A percentile compares a stretch with the other conserved stretches of the same genome.
Evolutionary conservation across 1,139 yeast genomes (phyloP).

Genomic region (Debaryomyces singareniensis): DNA sequence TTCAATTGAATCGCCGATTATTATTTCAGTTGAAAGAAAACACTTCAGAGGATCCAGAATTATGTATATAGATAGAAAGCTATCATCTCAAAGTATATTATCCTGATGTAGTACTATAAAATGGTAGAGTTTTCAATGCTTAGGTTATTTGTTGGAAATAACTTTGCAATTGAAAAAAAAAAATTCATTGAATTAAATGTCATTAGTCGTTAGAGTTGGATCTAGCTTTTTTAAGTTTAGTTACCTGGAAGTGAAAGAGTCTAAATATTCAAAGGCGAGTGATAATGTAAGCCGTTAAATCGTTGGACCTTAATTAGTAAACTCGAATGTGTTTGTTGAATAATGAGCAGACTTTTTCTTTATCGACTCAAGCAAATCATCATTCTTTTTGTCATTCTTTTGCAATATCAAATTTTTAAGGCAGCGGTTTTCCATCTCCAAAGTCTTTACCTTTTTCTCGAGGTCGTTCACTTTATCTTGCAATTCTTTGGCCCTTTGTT

Average conservation of each 20-base stretch:
- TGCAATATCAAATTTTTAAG: slow-evolving; percentile 44
- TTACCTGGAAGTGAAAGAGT: not conserved
- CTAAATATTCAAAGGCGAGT: too few relatives aligned
- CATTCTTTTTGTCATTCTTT: slow-evolving; percentile 40
- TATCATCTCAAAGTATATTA: too few relatives aligned
- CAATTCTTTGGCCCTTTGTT: slow-evolving; percentile 38
- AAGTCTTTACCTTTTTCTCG: slow-evolving; percentile 39
- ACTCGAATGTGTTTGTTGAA: slow-evolving; percentile 21
- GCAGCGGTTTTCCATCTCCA: slow-evolving; percentile 80
- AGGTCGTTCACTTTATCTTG: slow-evolving; percentile 32
- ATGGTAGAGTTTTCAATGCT: not conserved
- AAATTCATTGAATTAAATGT: slow-evolving; percentile 5
- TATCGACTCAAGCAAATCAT: slow-evolving; percentile 33
- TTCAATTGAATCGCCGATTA: too few relatives aligned
- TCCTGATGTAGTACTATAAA: too few relatives aligned
- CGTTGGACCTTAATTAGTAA: slow-evolving; percentile 12
- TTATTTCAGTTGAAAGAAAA: too few relatives aligned
- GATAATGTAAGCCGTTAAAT: not conserved
- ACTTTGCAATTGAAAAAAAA: slow-evolving; percentile 1
- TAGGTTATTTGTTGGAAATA: slow-evolving; percentile 6
- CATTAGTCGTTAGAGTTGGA: slow-evolving; percentile 7
- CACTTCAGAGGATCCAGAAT: too few relatives aligned
- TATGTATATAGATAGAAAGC: too few relatives aligned
- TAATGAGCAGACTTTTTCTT: slow-evolving; percentile 34
- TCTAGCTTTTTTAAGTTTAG: slow-evolving; percentile 2